phyloP scores from a whole-genome alignment of 2,329 filamentous ascomycete species.

The Cladosporium sp. region DNA sequence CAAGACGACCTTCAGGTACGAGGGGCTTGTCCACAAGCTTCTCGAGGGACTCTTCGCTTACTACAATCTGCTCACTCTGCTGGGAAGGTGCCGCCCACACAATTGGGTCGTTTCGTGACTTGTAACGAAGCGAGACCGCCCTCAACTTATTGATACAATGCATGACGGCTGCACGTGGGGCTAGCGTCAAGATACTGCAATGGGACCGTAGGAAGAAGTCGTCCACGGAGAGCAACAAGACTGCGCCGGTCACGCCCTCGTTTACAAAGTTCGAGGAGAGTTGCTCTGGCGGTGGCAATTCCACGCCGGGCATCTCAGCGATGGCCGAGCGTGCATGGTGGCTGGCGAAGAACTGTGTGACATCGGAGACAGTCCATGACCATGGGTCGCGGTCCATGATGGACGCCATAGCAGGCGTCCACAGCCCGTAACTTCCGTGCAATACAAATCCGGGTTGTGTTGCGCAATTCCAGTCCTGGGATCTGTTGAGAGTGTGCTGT shows the following conservation, averaged over 20 bases:
- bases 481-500: no score
- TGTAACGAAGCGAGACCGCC: slow-evolving; percentile 49
- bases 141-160: slow-evolving; percentile 55
- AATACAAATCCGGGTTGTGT: not conserved
- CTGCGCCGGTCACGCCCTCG: slow-evolving; percentile 62
- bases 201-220: slow-evolving; percentile 48
- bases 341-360: slow-evolving; percentile 63
- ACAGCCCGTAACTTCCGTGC: not conserved
- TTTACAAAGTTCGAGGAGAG: slow-evolving; percentile 57
- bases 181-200: slow-evolving; percentile 55
- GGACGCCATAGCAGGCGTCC: slow-evolving; percentile 4
- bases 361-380: slow-evolving; percentile 64
- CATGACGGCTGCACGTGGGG: slow-evolving; percentile 55
- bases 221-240: slow-evolving; percentile 57
- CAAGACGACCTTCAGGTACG: not conserved
- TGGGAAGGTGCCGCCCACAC: not conserved
- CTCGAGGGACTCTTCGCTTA: not conserved
- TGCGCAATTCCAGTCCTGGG: no score
- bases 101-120: not conserved
- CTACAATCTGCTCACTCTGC: not conserved
- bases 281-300: slow-evolving; percentile 48
- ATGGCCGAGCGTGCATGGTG: slow-evolving; percentile 16
- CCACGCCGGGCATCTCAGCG: slow-evolving; percentile 27
- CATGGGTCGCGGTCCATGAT: slow-evolving; percentile 60
- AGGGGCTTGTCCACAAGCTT: not conserved